phyloP scores from a whole-genome alignment of 2,329 filamentous ascomycete genomes.

The Bipolaris victoriae region DNA sequence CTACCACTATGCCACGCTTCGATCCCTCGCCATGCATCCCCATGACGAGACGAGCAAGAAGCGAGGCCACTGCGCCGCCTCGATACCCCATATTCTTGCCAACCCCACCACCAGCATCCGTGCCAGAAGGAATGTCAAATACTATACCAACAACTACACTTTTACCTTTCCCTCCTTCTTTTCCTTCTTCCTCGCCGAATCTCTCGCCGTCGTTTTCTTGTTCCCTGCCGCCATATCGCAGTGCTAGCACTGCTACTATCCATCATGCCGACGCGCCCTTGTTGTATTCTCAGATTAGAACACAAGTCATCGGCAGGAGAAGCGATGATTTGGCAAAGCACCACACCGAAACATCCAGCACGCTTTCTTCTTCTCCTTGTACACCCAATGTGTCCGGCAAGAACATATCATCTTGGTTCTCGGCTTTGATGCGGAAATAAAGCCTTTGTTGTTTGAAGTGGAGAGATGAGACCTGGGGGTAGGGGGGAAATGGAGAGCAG shows the following conservation, averaged over 20 bases:
- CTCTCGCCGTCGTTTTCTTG: background rate
- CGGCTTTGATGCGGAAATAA: slow-evolving; percentile 34
- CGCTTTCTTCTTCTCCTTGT: slow-evolving; percentile 21
- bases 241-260: slow-evolving; percentile 1
- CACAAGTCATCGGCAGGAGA: background rate
- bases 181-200: background rate
- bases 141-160: slow-evolving; percentile 6
- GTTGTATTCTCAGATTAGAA: background rate
- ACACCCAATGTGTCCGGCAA: slow-evolving; percentile 35
- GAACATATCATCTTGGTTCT: slow-evolving; percentile 43
- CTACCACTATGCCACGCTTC: background rate
- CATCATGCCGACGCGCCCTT: background rate
- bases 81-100: background rate
- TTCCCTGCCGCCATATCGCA: too few species aligned
- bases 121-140: background rate
- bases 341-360: slow-evolving; percentile 22
- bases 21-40: background rate
- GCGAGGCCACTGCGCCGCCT: background rate
- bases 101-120: background rate
- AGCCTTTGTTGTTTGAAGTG: too few species aligned
- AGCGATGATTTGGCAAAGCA: background rate
- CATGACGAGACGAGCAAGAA: slow-evolving; percentile 21
- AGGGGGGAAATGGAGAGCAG: too few species aligned
- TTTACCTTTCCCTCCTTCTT: background rate
- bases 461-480: too few species aligned